Conservation (phyloP, 2,329 filamentous ascomycete genomes). For the Fusarium oligoseptatum region DNA sequence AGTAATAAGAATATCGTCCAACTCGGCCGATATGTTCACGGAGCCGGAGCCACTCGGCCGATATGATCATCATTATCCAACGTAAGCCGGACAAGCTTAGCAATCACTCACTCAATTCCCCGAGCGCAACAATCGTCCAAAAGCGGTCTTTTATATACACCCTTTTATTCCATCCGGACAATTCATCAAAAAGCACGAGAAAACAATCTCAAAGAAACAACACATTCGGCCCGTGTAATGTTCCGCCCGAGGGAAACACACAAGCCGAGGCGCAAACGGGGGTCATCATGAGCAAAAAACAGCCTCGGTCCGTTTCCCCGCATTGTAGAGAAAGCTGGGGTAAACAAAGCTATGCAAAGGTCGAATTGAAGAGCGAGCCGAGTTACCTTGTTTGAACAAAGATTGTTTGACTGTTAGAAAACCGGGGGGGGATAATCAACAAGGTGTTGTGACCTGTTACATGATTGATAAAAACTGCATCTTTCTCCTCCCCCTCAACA, state of each 20-base stretch:
- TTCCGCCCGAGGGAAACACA: neutral
- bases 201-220: too few species aligned
- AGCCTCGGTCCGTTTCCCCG: conserved; percentile 41
- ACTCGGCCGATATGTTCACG: conserved; percentile 44
- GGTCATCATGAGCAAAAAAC: neutral
- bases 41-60: conserved; percentile 40
- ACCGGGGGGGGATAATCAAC: conserved; percentile 13
- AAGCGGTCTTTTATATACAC: neutral
- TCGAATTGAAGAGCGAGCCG: neutral
- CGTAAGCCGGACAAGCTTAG: neutral
- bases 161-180: neutral
- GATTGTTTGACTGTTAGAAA: neutral
- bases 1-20: neutral
- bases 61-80: neutral
- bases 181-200: neutral
- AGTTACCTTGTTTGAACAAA: conserved; percentile 13
- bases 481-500: neutral
- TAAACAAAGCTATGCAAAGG: conserved; percentile 13
- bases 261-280: conserved; percentile 16
- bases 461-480: neutral
- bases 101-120: neutral
- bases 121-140: neutral
- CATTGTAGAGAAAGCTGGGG: conserved; percentile 33
- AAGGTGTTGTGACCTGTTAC: neutral
- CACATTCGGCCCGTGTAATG: conserved; percentile 12